Percentiles rank a stretch among this genome's conserved stretches.
Evolutionary conservation across 2,329 filamentous ascomycete genomes (phyloP).

Genomic region (Calonectria henricotiae): DNA sequence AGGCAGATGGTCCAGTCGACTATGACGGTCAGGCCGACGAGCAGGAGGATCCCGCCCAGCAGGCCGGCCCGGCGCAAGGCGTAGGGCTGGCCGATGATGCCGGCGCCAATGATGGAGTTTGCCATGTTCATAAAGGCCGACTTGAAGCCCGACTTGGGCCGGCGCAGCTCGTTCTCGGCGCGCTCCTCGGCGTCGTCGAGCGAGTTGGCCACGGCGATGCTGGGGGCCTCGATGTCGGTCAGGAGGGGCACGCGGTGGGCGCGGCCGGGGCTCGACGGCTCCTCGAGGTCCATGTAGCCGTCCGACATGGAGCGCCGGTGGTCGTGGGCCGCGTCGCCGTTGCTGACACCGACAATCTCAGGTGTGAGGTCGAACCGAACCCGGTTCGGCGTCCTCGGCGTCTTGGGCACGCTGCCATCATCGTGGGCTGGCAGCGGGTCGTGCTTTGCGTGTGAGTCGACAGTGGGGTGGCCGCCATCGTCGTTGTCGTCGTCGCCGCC

Average conservation of each 20-base stretch:
- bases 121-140: slow-evolving; percentile 99
- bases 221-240: slow-evolving; percentile 87
- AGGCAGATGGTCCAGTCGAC: slow-evolving; percentile 98
- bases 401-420: slow-evolving; percentile 38
- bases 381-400: slow-evolving; percentile 72
- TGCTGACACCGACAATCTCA: slow-evolving; percentile 59
- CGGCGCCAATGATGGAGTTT: slow-evolving; percentile 92
- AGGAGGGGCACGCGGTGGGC: slow-evolving; percentile 79
- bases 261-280: slow-evolving; percentile 66
- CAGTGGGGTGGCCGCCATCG: slow-evolving; percentile 22
- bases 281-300: slow-evolving; percentile 67
- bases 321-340: slow-evolving; percentile 38
- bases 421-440: slow-evolving; percentile 35
- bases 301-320: slow-evolving; percentile 50
- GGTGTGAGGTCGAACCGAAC: slow-evolving; percentile 80
- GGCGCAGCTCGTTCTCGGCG: slow-evolving; percentile 70
- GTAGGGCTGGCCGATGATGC: slow-evolving; percentile 90
- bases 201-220: slow-evolving; percentile 77
- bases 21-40: slow-evolving; percentile 84
- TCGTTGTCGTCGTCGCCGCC: slow-evolving; percentile 41
- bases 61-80: slow-evolving; percentile 95
- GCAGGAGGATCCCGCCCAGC: slow-evolving; percentile 82
- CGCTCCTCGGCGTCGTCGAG: slow-evolving; percentile 60
- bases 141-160: slow-evolving; percentile 88
- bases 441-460: slow-evolving; percentile 41